Evolutionary conservation across 2,329 filamentous ascomycete genomes (phyloP).

Genomic region (Blastomyces silverae): DNA sequence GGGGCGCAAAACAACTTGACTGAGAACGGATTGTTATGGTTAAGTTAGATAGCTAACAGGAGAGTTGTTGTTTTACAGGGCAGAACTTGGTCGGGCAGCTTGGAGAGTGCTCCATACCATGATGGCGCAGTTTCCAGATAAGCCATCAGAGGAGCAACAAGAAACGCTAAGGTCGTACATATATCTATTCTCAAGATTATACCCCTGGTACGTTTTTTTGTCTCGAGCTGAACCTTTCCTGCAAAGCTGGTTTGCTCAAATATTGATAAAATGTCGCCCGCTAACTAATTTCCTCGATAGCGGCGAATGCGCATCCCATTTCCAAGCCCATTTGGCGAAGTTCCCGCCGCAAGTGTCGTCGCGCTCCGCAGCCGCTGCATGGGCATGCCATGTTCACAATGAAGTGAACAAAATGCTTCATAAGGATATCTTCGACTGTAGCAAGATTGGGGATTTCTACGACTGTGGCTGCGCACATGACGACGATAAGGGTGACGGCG

Average conservation of each 20-base stretch:
- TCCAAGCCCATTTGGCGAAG: conserved; percentile 54
- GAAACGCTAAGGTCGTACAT: conserved; percentile 55
- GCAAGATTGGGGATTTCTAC: conserved; percentile 59
- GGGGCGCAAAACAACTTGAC: neutral
- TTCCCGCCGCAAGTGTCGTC: conserved; percentile 60
- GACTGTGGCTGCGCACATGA: conserved; percentile 59
- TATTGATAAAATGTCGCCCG: neutral
- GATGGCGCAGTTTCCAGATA: conserved; percentile 59
- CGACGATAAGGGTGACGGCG: conserved; percentile 32
- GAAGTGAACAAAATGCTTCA: conserved; percentile 57
- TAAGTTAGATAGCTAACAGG: neutral
- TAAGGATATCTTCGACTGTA: conserved; percentile 58
- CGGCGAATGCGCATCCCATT: conserved; percentile 60
- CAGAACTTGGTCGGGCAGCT: conserved; percentile 57
- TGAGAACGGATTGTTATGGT: neutral
- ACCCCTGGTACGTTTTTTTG: conserved; percentile 49
- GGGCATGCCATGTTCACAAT: conserved; percentile 62
- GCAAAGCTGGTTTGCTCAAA: neutral
- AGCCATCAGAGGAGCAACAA: conserved; percentile 55
- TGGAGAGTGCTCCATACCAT: conserved; percentile 63
- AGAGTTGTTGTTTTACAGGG: conserved; percentile 34
- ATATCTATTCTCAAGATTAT: conserved; percentile 58
- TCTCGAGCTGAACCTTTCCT: neutral
- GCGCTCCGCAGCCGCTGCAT: conserved; percentile 55
- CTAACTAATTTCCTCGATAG: conserved; percentile 29